Evolutionary conservation across 2,329 filamentous ascomycete species (phyloP).

Genomic region (Zymoseptoria brevis): DNA sequence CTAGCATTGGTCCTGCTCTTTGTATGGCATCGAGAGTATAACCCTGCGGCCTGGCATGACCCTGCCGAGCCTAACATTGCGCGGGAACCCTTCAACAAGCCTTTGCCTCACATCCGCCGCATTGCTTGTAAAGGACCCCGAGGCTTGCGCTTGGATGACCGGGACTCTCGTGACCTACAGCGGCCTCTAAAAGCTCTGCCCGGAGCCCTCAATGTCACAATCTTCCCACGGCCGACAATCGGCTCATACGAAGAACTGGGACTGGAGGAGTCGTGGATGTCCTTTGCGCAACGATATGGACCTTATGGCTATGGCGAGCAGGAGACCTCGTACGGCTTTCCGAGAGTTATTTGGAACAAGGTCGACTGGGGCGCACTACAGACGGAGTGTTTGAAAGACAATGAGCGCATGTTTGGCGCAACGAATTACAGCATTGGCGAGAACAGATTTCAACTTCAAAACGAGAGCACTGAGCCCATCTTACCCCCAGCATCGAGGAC

Average conservation of each 20-base stretch:
- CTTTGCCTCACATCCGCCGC: not conserved
- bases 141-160: not conserved
- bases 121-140: not conserved
- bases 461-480: not conserved
- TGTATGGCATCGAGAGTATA: not conserved
- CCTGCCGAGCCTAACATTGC: not conserved
- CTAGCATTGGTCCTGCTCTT: not conserved
- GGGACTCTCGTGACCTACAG: not conserved
- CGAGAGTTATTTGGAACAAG: constrained; percentile 48
- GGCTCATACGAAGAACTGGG: constrained; percentile 16
- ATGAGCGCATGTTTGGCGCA: not conserved
- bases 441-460: not conserved
- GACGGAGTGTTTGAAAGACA: constrained; percentile 46
- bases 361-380: constrained; percentile 65
- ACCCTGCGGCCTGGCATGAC: not conserved
- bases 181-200: not conserved
- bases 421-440: not conserved
- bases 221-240: constrained; percentile 4
- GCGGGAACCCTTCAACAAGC: not conserved
- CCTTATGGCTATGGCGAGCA: constrained; percentile 50
- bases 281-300: constrained; percentile 39
- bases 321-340: constrained; percentile 36
- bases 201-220: not conserved
- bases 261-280: constrained; percentile 54
- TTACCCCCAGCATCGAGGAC: constrained; percentile 24